Conservation (phyloP, 2,329 filamentous ascomycete species). For the Coniella vitis region DNA sequence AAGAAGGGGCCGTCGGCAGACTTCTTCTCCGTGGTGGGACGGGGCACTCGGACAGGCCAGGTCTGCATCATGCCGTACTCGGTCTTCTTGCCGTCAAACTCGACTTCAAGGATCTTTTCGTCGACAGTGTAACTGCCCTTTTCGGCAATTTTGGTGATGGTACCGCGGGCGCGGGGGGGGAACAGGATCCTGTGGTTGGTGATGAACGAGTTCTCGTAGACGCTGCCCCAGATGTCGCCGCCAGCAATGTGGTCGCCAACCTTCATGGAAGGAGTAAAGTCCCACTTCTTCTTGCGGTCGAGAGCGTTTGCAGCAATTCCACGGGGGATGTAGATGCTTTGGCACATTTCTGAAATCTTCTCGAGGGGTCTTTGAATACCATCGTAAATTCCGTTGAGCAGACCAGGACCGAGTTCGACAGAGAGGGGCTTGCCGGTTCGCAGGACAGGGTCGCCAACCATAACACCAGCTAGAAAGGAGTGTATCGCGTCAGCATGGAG, state of each 20-base stretch:
- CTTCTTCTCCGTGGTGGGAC: constrained; percentile 87
- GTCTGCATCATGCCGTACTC: constrained; percentile 98
- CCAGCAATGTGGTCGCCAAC: constrained; percentile 96
- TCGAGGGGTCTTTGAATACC: constrained; percentile 94
- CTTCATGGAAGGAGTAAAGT: constrained; percentile 86
- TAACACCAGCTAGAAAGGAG: constrained; percentile 70
- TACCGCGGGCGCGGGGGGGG: constrained; percentile 82
- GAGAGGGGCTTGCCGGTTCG: constrained; percentile 94
- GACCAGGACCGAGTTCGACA: constrained; percentile 90
- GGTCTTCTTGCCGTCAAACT: constrained; percentile 94
- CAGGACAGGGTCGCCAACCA: constrained; percentile 84
- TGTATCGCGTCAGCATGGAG: constrained; percentile 15
- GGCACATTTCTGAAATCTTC: constrained; percentile 67
- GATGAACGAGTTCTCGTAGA: constrained; percentile 94
- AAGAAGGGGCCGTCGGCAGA: constrained; percentile 86
- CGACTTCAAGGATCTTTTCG: constrained; percentile 88
- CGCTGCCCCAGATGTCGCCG: constrained; percentile 90
- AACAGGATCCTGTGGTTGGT: constrained; percentile 89
- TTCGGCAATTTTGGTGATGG: constrained; percentile 81
- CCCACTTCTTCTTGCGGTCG: constrained; percentile 90
- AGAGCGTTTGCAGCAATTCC: constrained; percentile 84
- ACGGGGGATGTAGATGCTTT: constrained; percentile 96
- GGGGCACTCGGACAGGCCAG: constrained; percentile 95
- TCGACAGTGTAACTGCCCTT: constrained; percentile 92
- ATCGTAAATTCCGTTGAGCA: constrained; percentile 99